These are phyloP conservation scores for Stentor roeselii DNA, from an alignment of 73 alveolate genomes.

Conservation along the genomic window DNA sequence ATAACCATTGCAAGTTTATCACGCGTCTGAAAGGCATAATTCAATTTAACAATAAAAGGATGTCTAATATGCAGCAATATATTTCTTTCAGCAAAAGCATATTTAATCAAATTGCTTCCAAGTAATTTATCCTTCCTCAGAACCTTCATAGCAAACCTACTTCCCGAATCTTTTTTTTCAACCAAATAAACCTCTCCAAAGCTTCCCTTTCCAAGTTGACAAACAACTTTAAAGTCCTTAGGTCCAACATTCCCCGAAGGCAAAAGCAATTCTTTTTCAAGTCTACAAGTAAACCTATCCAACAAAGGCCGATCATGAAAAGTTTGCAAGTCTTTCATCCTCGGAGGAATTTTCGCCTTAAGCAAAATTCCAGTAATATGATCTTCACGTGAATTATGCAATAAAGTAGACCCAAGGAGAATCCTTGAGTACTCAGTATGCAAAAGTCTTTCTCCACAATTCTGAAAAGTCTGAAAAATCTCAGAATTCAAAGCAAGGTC, in stretches of 20 bases:
- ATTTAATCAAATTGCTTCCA: constrained; percentile 79
- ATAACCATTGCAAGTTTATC: constrained; percentile 61
- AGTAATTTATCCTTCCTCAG: constrained; percentile 79
- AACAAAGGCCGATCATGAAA: background rate
- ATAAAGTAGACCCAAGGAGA: constrained; percentile 33
- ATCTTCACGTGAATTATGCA: constrained; percentile 49
- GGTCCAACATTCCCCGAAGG: constrained; percentile 56
- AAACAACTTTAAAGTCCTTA: constrained; percentile 62
- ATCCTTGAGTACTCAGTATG: constrained; percentile 57
- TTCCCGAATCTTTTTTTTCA: constrained; percentile 75
- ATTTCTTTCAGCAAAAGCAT: constrained; percentile 89
- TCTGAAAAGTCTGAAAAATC: constrained; percentile 38
- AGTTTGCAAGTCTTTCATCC: background rate
- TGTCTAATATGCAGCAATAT: constrained; percentile 67
- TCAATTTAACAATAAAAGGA: constrained; percentile 92
- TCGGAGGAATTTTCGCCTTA: constrained; percentile 16
- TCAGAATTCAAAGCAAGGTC: constrained; percentile 56
- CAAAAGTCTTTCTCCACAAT: constrained; percentile 6
- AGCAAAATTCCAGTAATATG: constrained; percentile 41
- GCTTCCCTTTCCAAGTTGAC: constrained; percentile 81
- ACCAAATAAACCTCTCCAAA: constrained; percentile 90
- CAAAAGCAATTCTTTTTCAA: background rate
- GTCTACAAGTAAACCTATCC: background rate
- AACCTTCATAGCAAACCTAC: constrained; percentile 88
- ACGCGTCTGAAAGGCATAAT: constrained; percentile 78